Evolutionary conservation across 2,329 filamentous ascomycete genomes (phyloP), one percentile per base, ranked within the genome.

Genomic region (Pochonia chlamydosporia): DNA sequence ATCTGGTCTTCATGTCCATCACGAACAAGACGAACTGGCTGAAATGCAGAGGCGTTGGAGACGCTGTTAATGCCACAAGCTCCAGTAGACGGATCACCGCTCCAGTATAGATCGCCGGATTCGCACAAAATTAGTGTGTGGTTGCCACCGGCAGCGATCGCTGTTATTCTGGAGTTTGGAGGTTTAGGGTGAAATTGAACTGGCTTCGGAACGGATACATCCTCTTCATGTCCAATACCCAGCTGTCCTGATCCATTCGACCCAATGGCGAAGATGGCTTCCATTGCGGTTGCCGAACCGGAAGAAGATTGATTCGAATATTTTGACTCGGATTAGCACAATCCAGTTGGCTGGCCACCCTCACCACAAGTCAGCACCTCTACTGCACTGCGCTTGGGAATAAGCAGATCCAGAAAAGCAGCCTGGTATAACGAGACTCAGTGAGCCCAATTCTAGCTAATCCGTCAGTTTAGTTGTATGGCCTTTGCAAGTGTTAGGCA

Each of bases 231-330:
- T 18, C 80, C 80, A 49, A 89, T 76, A 35, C 84, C 85, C 9
- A 91, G 73, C 60, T 91, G 87, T 28, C 85, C 84, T 1, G 82
- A 88, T 39, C 85, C 83, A 58, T 91, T 91, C 4, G 87, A 91
- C 26, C 87, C 87, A 40, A 90, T 73, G 3, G 86, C 78, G 56
- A 84, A 87, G 16, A 88, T 61, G 2, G 68, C 65, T n/a, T 71
- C 63, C 75, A 81, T 67, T 36, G 39, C 25, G 14, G n/a, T 3
- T 9, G 11, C n/a, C n/a, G n/a, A n/a, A n/a, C n/a, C n/a, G n/a
- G n/a, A n/a, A n/a, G n/a, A n/a, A n/a, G n/a, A 40, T 39, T 5
- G 33, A n/a, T 21, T 14, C 25, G 31, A 44, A 37, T 13, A 23
- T 36, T 24, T 53, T n/a, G n/a, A n/a, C n/a, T n/a, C n/a, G n/a